A percentile compares a stretch with the other conserved stretches of the same genome.
Conservation (phyloP, 768 basidiomycete genomes). For the Xerocomellus dryophilus region DNA sequence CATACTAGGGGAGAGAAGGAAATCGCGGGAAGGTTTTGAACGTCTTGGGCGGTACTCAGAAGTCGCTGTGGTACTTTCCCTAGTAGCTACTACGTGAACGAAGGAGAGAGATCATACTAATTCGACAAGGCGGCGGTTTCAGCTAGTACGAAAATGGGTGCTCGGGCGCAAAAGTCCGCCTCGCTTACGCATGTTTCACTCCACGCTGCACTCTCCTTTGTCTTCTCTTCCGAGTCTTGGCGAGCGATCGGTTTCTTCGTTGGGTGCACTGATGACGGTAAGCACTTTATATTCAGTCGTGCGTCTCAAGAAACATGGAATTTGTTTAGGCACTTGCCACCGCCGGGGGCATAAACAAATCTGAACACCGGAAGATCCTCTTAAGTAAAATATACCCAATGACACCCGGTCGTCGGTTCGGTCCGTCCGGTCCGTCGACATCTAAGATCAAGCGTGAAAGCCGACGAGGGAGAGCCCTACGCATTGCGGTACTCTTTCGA, state of each 20-base stretch:
- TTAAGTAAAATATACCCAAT: neutral
- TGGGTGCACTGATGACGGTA: no score
- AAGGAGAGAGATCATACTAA: neutral
- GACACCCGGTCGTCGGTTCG: slow-evolving; percentile 11
- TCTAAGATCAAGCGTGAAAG: neutral
- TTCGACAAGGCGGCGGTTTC: no score
- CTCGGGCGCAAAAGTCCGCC: no score
- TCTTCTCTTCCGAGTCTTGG: no score
- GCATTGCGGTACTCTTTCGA: neutral
- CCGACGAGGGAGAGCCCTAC: neutral
- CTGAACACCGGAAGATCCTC: neutral
- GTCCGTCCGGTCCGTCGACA: slow-evolving; percentile 18
- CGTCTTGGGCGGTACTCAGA: neutral
- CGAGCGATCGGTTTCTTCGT: no score
- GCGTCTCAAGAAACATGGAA: no score
- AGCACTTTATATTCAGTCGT: no score
- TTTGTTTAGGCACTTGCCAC: neutral
- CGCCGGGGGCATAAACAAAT: neutral
- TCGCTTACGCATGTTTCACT: neutral
- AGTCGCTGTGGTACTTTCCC: neutral
- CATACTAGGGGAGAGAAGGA: neutral
- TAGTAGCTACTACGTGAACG: neutral
- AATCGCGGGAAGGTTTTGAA: neutral
- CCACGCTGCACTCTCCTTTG: no score
- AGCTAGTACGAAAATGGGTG: no score